These are phyloP conservation scores for Exophiala sideris DNA, from an alignment of 2,329 filamentous ascomycete genomes.

Conservation along the genomic window DNA sequence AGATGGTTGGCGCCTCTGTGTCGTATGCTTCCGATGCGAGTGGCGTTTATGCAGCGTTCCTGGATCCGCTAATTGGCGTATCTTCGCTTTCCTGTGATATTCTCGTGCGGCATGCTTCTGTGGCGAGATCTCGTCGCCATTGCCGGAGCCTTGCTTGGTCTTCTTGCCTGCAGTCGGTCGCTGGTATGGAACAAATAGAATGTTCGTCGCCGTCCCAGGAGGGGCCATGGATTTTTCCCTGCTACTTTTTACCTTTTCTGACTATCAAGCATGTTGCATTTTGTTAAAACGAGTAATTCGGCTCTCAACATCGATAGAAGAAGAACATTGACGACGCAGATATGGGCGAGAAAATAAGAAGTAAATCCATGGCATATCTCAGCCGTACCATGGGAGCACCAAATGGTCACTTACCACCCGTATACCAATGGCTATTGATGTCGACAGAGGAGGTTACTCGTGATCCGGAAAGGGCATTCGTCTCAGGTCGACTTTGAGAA, in stretches of 20 bases:
- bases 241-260: neutral
- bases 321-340: neutral
- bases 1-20: neutral
- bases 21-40: neutral
- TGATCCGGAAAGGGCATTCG: neutral
- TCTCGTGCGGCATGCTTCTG: constrained; percentile 3
- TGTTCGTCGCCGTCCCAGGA: neutral
- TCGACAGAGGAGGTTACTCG: neutral
- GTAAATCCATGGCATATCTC: neutral
- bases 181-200: neutral
- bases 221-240: neutral
- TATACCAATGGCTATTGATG: neutral
- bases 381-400: neutral
- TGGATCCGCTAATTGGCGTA: neutral
- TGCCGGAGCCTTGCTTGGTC: neutral
- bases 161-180: neutral
- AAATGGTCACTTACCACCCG: too few relatives aligned
- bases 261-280: neutral
- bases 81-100: constrained; percentile 1
- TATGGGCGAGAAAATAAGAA: neutral
- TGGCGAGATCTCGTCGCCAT: neutral
- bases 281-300: neutral
- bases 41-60: neutral
- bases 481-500: neutral
- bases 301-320: neutral